Evolutionary conservation across 2,329 filamentous ascomycete genomes (phyloP).

Genomic region (Penicillium verrucosum): DNA sequence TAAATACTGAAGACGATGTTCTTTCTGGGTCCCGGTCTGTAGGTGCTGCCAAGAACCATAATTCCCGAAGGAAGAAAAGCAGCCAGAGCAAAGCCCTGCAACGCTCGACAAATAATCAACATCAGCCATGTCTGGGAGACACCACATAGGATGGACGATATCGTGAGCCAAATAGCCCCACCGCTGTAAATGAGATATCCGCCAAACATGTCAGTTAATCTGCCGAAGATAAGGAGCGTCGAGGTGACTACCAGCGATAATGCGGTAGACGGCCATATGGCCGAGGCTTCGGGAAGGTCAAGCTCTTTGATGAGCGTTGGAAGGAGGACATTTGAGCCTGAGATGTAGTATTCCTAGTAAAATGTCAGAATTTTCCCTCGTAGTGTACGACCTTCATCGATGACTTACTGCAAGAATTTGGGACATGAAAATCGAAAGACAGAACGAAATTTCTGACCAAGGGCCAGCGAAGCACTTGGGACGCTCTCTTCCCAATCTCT

Average conservation of each 20-base stretch:
- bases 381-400: background rate
- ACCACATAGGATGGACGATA: constrained; percentile 68
- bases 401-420: constrained; percentile 58
- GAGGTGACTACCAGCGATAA: constrained; percentile 50
- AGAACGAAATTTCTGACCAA: constrained; percentile 60
- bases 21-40: constrained; percentile 66
- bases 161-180: constrained; percentile 60
- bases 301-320: constrained; percentile 63
- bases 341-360: constrained; percentile 67
- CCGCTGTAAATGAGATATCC: constrained; percentile 62
- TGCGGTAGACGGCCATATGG: constrained; percentile 54
- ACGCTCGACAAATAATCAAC: constrained; percentile 69
- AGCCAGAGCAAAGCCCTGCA: constrained; percentile 71
- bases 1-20: constrained; percentile 64
- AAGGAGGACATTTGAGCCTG: constrained; percentile 68
- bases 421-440: constrained; percentile 60
- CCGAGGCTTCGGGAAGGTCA: constrained; percentile 63
- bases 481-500: constrained; percentile 61
- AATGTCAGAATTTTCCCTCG: background rate
- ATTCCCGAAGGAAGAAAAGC: constrained; percentile 69
- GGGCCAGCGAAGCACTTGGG: constrained; percentile 54
- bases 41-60: constrained; percentile 62
- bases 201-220: constrained; percentile 61
- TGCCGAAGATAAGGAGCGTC: constrained; percentile 54
- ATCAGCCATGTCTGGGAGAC: constrained; percentile 66